phyloP scores from a whole-genome alignment of 371 early-diverging fungal genomes.

The Basidiobolus heterosporus region DNA sequence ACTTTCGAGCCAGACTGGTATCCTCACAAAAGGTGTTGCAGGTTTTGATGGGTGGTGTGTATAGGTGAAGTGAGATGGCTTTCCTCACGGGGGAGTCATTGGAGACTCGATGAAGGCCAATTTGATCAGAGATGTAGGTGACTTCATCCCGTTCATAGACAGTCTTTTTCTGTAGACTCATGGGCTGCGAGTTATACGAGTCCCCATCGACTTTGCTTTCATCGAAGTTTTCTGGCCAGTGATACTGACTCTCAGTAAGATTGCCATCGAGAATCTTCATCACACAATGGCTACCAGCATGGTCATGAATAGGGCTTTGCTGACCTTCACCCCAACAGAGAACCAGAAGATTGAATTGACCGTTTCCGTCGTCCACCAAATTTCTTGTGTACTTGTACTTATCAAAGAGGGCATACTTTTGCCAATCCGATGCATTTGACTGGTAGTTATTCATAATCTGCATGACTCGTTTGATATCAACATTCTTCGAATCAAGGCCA shows the following conservation, averaged over 20 bases:
- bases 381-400: conserved; percentile 65
- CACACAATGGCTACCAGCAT: conserved; percentile 82
- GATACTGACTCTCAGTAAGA: conserved; percentile 61
- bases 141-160: conserved; percentile 41
- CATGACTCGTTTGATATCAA: conserved; percentile 38
- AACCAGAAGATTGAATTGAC: conserved; percentile 82
- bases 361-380: conserved; percentile 81
- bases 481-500: conserved; percentile 36
- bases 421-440: conserved; percentile 55
- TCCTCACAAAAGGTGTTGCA: conserved; percentile 72
- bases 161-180: conserved; percentile 24
- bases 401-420: conserved; percentile 60
- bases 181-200: conserved; percentile 1
- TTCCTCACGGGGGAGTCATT: conserved; percentile 41
- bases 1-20: conserved; percentile 46
- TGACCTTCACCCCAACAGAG: conserved; percentile 63
- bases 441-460: conserved; percentile 42
- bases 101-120: conserved; percentile 75
- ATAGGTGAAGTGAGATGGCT: conserved; percentile 80
- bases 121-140: conserved; percentile 70
- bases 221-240: conserved; percentile 40
- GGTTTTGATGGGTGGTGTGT: conserved; percentile 73
- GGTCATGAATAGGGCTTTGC: conserved; percentile 79
- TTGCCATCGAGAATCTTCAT: conserved; percentile 82
- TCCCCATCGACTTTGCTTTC: conserved; percentile 11